Evolutionary conservation across 2,329 filamentous ascomycete species (phyloP).

Genomic region (Amesomyces nigricolor): DNA sequence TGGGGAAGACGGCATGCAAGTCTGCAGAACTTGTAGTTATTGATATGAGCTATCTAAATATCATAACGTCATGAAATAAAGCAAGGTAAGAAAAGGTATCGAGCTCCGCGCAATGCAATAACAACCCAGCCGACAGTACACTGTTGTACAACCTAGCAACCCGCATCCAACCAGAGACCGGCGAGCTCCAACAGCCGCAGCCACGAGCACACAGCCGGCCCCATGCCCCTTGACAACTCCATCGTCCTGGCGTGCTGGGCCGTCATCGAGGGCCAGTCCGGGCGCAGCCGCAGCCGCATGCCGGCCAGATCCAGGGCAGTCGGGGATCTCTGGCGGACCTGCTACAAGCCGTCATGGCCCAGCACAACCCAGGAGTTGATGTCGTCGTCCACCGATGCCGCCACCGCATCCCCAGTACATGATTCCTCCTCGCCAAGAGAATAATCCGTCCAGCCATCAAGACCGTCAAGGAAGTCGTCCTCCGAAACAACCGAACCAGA

Average conservation of each 20-base stretch:
- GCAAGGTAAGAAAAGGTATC: too few relatives aligned
- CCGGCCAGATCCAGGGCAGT: slow-evolving; percentile 21
- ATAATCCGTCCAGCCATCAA: slow-evolving; percentile 6
- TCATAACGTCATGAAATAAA: neutral
- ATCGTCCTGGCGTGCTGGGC: slow-evolving; percentile 6
- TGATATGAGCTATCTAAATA: too few relatives aligned
- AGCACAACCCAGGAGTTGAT: slow-evolving; percentile 40
- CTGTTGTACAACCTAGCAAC: slow-evolving; percentile 1
- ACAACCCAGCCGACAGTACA: neutral
- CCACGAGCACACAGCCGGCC: slow-evolving; percentile 22
- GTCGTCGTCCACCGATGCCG: slow-evolving; percentile 16
- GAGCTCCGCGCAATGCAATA: too few relatives aligned
- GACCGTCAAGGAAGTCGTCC: slow-evolving; percentile 3
- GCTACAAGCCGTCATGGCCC: slow-evolving; percentile 41
- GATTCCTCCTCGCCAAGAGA: neutral
- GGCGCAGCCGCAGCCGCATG: slow-evolving; percentile 24
- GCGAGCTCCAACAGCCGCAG: slow-evolving; percentile 21
- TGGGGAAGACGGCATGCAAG: too few relatives aligned
- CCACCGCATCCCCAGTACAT: slow-evolving; percentile 11
- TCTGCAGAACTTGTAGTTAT: too few relatives aligned
- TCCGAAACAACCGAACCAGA: slow-evolving; percentile 29
- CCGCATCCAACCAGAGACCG: neutral
- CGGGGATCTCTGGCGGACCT: slow-evolving; percentile 35
- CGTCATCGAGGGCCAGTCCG: slow-evolving; percentile 24
- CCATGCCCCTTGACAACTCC: neutral